Percentiles rank a stretch among this genome's conserved stretches.
phyloP scores from a whole-genome alignment of 2,329 filamentous ascomycete species.

The Tolypocladium inflatum region DNA sequence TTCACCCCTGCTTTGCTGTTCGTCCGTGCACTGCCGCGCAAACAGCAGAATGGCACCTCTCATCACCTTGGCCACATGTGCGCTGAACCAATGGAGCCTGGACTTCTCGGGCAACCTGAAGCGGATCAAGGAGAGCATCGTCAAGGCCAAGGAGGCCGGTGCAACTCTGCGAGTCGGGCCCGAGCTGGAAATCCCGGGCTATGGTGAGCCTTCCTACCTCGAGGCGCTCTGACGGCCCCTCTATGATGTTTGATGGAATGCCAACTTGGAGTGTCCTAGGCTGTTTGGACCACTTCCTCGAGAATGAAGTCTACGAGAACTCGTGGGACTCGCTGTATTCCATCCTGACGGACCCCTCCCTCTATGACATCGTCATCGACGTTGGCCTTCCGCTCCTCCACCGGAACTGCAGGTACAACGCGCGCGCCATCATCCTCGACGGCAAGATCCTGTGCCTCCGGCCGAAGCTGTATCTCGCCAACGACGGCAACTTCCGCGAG shows the following conservation, averaged over 20 bases:
- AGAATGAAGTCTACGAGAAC: not conserved
- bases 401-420: not conserved
- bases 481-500: slow-evolving; percentile 3
- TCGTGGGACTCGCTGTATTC: not conserved
- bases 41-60: not conserved
- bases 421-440: not conserved
- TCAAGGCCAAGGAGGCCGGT: not conserved
- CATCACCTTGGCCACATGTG: not conserved
- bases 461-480: not conserved
- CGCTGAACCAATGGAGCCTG: not conserved
- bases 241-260: not conserved
- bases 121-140: not conserved
- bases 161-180: not conserved
- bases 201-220: not conserved
- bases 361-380: not conserved
- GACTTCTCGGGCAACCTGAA: not conserved
- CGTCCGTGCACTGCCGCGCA: not conserved
- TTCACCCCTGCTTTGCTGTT: not conserved
- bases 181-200: not conserved
- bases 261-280: not conserved
- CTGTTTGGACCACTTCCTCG: not conserved
- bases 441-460: not conserved
- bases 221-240: not conserved
- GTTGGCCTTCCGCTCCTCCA: not conserved
- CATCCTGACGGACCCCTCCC: not conserved